phyloP scores from a whole-genome alignment of 768 basidiomycete genomes.

The Mycena olivaceomarginata region DNA sequence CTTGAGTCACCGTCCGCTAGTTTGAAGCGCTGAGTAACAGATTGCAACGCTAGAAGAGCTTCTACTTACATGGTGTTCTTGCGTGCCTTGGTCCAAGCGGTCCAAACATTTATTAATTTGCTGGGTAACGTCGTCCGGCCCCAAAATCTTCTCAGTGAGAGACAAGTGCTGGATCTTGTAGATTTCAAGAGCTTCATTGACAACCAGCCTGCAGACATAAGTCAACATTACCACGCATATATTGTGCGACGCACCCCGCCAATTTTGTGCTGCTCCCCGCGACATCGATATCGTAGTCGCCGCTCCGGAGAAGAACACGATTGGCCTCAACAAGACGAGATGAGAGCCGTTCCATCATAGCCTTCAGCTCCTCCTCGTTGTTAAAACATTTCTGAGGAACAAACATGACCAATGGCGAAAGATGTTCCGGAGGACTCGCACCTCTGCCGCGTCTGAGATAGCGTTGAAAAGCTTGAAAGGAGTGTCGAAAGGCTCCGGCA shows the following conservation, averaged over 20 bases:
- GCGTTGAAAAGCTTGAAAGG: slow-evolving; percentile 7
- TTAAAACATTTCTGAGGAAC: slow-evolving; percentile 8
- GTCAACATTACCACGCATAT: not conserved
- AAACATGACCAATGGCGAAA: slow-evolving; percentile 1
- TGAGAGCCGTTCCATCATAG: slow-evolving; percentile 13
- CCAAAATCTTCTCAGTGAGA: not conserved
- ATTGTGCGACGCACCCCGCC: not conserved
- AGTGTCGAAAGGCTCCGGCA: slow-evolving; percentile 1
- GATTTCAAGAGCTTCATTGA: slow-evolving; percentile 11
- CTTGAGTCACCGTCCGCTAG: slow-evolving; percentile 3
- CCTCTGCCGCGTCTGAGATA: slow-evolving; percentile 8
- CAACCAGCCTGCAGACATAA: slow-evolving; percentile 16
- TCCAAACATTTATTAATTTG: slow-evolving; percentile 5
- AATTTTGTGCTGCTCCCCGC: not conserved
- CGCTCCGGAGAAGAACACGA: slow-evolving; percentile 6
- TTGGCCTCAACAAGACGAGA: slow-evolving; percentile 6
- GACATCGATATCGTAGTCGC: slow-evolving; percentile 2
- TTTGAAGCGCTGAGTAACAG: slow-evolving; percentile 13
- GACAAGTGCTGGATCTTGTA: slow-evolving; percentile 2
- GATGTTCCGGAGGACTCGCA: slow-evolving; percentile 14
- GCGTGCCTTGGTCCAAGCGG: slow-evolving; percentile 8
- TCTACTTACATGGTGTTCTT: slow-evolving; percentile 21
- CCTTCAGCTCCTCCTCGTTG: slow-evolving; percentile 20
- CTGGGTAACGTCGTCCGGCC: not conserved
- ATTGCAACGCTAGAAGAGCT: not conserved